Conservation (phyloP, 495 filamentous ascomycete species). For the Bacidia rubella region DNA sequence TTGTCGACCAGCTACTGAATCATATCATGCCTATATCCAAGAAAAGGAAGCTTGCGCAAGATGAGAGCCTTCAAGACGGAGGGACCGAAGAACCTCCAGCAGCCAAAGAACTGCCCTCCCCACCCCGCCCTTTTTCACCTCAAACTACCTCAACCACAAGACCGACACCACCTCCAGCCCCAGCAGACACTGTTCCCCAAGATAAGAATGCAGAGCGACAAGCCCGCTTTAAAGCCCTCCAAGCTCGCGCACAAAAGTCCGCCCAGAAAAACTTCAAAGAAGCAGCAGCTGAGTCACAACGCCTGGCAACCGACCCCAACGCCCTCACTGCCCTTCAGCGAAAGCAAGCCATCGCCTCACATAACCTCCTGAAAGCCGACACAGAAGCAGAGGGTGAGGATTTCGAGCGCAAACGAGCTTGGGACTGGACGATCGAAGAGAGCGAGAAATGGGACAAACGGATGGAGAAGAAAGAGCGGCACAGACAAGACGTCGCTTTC, state of each 20-base stretch:
- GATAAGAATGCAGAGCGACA: constrained; percentile 42
- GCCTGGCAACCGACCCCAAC: constrained; percentile 60
- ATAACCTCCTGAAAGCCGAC: constrained; percentile 89
- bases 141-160: not conserved
- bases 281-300: constrained; percentile 68
- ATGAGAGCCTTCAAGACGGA: not conserved
- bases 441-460: constrained; percentile 86
- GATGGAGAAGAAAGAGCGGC: constrained; percentile 69
- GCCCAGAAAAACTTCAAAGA: constrained; percentile 70
- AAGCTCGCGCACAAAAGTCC: constrained; percentile 69
- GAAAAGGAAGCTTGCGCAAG: constrained; percentile 12
- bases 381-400: constrained; percentile 73
- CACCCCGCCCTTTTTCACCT: not conserved
- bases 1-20: too few species aligned
- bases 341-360: constrained; percentile 71
- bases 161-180: not conserved
- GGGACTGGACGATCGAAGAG: constrained; percentile 97
- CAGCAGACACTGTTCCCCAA: constrained; percentile 17
- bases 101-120: not conserved
- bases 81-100: not conserved
- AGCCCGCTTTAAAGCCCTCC: constrained; percentile 70
- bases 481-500: constrained; percentile 77
- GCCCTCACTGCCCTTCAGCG: constrained; percentile 59
- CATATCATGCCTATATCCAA: constrained; percentile 19
- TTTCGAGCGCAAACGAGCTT: constrained; percentile 93